phyloP scores from a whole-genome alignment of 805 yeast species.

The Cyberlindnera xishuangbannaensis region DNA sequence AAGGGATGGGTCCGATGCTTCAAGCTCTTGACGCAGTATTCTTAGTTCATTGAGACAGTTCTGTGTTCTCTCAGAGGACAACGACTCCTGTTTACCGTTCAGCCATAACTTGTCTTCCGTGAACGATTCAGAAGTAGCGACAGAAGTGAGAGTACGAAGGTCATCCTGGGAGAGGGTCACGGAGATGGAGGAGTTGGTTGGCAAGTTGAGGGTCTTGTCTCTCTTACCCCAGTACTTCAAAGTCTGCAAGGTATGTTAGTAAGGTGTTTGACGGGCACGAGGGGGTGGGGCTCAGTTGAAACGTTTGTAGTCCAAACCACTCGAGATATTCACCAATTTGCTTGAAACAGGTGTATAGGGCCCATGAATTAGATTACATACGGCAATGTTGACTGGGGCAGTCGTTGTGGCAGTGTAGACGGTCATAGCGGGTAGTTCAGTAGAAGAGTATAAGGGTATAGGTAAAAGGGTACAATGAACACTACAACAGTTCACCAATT shows the following conservation, averaged over 20 bases:
- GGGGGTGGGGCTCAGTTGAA: neutral
- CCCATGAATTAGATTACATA: constrained; percentile 41
- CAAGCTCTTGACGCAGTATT: constrained; percentile 55
- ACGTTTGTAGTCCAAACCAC: too few relatives aligned
- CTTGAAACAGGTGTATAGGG: too few relatives aligned
- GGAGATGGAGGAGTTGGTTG: constrained; percentile 94
- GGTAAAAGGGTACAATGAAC: too few relatives aligned
- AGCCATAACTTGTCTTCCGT: constrained; percentile 69
- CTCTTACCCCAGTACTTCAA: constrained; percentile 99
- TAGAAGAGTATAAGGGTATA: too few relatives aligned
- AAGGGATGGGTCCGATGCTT: constrained; percentile 42
- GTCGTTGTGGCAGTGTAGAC: constrained; percentile 75
- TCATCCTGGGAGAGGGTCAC: constrained; percentile 91
- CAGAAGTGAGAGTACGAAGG: constrained; percentile 87
- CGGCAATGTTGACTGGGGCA: constrained; percentile 97
- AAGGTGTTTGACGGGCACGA: neutral
- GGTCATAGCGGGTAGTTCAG: too few relatives aligned
- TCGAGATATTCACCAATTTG: too few relatives aligned
- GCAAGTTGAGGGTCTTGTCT: constrained; percentile 80
- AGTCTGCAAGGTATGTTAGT: constrained; percentile 47
- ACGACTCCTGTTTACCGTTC: constrained; percentile 76
- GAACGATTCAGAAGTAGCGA: constrained; percentile 56
- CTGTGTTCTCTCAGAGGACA: constrained; percentile 55
- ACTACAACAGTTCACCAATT: too few relatives aligned
- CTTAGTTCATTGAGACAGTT: constrained; percentile 78